phyloP scores from a whole-genome alignment of 305 asterid species.

The Withania somnifera region DNA sequence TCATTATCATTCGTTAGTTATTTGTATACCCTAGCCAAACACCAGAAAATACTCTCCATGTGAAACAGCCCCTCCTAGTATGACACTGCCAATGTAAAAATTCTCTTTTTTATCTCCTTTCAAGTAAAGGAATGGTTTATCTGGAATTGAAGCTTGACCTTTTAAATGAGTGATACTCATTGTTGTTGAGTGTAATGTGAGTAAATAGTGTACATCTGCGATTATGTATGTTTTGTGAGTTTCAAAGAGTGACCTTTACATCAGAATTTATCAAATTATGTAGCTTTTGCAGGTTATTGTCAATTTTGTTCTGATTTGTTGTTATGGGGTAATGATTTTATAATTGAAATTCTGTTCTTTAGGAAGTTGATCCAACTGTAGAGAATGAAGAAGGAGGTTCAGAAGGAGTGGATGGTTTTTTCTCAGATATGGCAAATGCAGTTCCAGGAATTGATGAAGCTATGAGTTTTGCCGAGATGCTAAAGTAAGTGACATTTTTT shows the following conservation, averaged over 20 bases:
- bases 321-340: background rate
- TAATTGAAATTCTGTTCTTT: background rate
- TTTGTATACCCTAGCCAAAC: too few species aligned
- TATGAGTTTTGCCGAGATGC: slow-evolving; percentile 97
- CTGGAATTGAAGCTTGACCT: background rate
- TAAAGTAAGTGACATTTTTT: slow-evolving; percentile 45
- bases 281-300: background rate
- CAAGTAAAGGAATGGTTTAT: too few species aligned
- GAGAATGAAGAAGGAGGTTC: slow-evolving; percentile 61
- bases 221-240: too few species aligned
- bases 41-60: too few species aligned
- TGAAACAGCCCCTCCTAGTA: too few species aligned
- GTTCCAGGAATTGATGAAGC: slow-evolving; percentile 96
- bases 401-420: slow-evolving; percentile 61
- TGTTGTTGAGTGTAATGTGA: background rate
- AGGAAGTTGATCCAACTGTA: slow-evolving; percentile 91
- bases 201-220: background rate
- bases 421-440: slow-evolving; percentile 75
- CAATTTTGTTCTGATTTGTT: background rate
- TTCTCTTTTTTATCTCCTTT: too few species aligned
- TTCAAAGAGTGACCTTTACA: background rate
- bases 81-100: too few species aligned
- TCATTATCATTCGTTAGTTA: too few species aligned
- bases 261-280: background rate
- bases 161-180: background rate